These are phyloP conservation scores for Chlorencoelia australis DNA, from an alignment of 2,329 filamentous ascomycete genomes.

Conservation along the genomic window DNA sequence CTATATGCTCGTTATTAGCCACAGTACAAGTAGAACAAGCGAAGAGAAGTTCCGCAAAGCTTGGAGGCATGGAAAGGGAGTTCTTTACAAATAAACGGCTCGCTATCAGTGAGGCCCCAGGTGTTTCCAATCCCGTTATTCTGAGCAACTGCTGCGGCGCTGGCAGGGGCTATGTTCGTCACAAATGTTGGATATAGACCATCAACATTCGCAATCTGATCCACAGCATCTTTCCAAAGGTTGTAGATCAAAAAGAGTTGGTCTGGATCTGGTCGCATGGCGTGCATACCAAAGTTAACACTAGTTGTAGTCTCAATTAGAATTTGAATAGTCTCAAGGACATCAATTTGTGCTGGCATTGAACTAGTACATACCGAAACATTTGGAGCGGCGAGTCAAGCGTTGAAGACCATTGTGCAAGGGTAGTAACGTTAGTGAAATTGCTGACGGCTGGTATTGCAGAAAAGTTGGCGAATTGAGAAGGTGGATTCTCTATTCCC, in stretches of 20 bases:
- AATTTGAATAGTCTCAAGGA: background rate
- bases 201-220: constrained; percentile 27
- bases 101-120: constrained; percentile 27
- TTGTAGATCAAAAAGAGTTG: constrained; percentile 27
- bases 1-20: constrained; percentile 14
- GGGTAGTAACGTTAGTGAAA: constrained; percentile 5
- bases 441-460: constrained; percentile 3
- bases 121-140: constrained; percentile 32
- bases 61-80: no score
- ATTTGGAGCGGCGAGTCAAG: constrained; percentile 12
- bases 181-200: constrained; percentile 32
- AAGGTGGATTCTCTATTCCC: constrained; percentile 8
- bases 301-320: background rate
- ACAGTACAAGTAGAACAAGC: background rate
- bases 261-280: constrained; percentile 29
- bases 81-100: constrained; percentile 27
- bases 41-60: background rate
- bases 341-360: no score
- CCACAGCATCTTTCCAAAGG: constrained; percentile 28
- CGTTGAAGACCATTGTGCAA: constrained; percentile 2
- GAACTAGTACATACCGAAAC: constrained; percentile 13
- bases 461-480: constrained; percentile 12
- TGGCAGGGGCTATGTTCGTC: constrained; percentile 24
- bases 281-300: constrained; percentile 27
- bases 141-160: constrained; percentile 24